Conservation (phyloP, 257 asterid species). For the Haberlea rhodopensis region DNA sequence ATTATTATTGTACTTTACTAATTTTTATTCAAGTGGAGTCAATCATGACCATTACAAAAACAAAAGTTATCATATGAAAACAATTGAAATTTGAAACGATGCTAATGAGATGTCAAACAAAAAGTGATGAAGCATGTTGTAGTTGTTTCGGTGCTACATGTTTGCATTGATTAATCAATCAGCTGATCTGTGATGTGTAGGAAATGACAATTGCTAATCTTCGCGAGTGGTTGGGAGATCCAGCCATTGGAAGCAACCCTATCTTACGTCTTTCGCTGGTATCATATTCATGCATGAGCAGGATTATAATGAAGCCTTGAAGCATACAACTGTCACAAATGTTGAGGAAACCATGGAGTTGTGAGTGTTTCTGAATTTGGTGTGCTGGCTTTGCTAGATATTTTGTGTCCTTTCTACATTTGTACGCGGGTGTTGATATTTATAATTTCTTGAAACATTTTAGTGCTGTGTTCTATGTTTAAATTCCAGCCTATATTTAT, state of each 20-base stretch:
- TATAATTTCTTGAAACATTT: background rate
- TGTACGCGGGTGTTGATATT: background rate
- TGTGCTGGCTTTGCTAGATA: slow-evolving; percentile 4
- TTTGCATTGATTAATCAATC: slow-evolving; percentile 19
- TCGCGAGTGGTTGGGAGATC: slow-evolving; percentile 77
- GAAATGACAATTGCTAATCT: slow-evolving; percentile 68
- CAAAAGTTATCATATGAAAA: background rate
- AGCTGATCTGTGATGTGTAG: slow-evolving; percentile 34
- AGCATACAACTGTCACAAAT: slow-evolving; percentile 86
- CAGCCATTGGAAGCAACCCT: slow-evolving; percentile 87
- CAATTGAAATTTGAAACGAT: background rate
- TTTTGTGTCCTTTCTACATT: slow-evolving; percentile 3
- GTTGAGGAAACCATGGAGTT: slow-evolving; percentile 93
- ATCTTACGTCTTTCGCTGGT: slow-evolving; percentile 84
- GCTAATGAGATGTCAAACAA: background rate
- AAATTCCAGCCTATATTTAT: too few species aligned
- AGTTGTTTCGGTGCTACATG: slow-evolving; percentile 12
- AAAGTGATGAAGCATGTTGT: background rate
- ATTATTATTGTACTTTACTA: too few species aligned
- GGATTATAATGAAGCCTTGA: slow-evolving; percentile 90
- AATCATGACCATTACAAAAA: background rate
- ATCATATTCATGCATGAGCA: slow-evolving; percentile 82
- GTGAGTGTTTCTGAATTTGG: slow-evolving; percentile 47
- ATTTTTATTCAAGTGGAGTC: background rate
- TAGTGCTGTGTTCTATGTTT: background rate